Base-by-base conservation (phyloP, 768 basidiomycete species). In the Macrocybe gigantea region DNA sequence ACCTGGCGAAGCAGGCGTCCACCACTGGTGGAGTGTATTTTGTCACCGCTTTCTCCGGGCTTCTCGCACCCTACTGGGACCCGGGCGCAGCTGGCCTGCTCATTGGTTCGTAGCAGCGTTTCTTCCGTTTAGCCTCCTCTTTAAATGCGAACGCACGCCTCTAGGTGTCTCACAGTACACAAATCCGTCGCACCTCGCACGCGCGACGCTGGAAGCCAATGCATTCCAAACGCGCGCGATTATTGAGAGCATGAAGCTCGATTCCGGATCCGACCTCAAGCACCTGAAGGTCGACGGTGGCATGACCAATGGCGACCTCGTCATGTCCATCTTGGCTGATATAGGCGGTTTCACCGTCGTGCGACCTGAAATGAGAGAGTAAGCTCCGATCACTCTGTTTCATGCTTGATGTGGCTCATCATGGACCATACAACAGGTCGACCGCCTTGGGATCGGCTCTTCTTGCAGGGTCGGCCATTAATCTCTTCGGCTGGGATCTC, bases 31-130 rank as follows among this genome's bases (percentile, higher is more conserved):
- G 95, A 6, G 76, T 96, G 31, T 97, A 90, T 70, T 99, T 98
- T 59, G 95, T 98, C 33, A 95, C 95, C 1, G 94, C 93, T 6
- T 97, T 99, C 71, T 87, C 86, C 36, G 96, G 96, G 47, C 75
- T 99, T 22, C 81, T 99, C 29, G 96, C 96, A 13, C 96, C 96
- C 5, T 96, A 92, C 68, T 98, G 96, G 96, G 96, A 99, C 64
- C 81, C 92, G 29, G 81, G 84, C 30, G 96, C 96, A 30, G 86
- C 85, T 13, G 93, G 92, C 0, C 64, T 88, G 36, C 72, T 96
- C 39, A 92, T 96, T 50, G 92, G 88, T 78, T 50, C 39, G 62
- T 60, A 30, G 6, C 8, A 7, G 14, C 36, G n/a, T 44, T 50
- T 37, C 31, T 31, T 29, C 15, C 45, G n/a, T 8, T 33, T 11